Evolutionary conservation across 306 rosid genomes (phyloP), one percentile per base, ranked within the genome.

Genomic region (Pyrus betulifolia): DNA sequence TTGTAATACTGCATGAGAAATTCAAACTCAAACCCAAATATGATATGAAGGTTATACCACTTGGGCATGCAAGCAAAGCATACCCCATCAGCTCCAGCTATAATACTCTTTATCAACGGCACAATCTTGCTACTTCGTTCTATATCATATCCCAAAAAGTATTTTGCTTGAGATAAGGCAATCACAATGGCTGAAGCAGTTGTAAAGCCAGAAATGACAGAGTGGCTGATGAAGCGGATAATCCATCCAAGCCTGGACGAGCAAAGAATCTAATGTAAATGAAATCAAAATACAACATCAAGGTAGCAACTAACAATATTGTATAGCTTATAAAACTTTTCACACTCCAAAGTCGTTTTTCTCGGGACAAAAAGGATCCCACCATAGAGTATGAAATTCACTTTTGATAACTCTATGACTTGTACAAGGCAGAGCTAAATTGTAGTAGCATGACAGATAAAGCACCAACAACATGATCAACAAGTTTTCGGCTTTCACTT

Each of bases 121-220:
- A 95, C 82, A 66, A 95, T 95, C 89, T 85, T 83, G 93, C 97
- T 95, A 87, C 97, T 95, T 71, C 69, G 84, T 27, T 33, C 89
- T 61, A 95, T n/a, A 57, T 80, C 78, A 72, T 95, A 95, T 66
- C 99, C 99, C 85, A 95, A 83, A 79, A 95, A 92, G 81, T 92
- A 95, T 68, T 95, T 95, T 35, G 85, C 93, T 82, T 95, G 99
- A 78, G 99, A 95, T 83, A 92, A 86, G 60, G 91, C 99, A 88
- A 95, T 95, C 81, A 92, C 96, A 75, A 95, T 81, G 78, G 99
- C 99, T 65, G 99, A 95, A 78, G 99, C 90, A 69, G 90, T 81
- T 30, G 99, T 95, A 86, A 95, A 95, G 79, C 99, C 99, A 88
- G 99, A 95, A 62, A 95, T 95, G 84, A 95, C 99, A 18, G 99